Percentiles rank a stretch among this genome's conserved stretches.
phyloP scores from a whole-genome alignment of 1,284 basidiomycete species.

The Ceratorhiza oryzae-sativae region DNA sequence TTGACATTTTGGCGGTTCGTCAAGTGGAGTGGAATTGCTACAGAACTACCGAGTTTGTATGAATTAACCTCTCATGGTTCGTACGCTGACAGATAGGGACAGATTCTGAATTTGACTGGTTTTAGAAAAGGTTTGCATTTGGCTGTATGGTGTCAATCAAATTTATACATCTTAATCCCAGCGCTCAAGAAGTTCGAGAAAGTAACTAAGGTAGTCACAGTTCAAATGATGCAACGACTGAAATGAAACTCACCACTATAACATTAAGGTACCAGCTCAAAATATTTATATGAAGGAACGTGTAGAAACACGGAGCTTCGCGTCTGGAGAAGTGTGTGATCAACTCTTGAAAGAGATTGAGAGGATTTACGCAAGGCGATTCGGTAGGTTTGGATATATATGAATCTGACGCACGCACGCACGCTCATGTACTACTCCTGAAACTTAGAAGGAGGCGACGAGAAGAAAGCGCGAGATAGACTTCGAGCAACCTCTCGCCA shows the following conservation, averaged over 20 bases:
- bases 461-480: slow-evolving; percentile 75
- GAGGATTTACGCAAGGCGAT: slow-evolving; percentile 71
- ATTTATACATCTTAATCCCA: not conserved
- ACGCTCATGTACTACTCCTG: slow-evolving; percentile 42
- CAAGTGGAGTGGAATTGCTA: slow-evolving; percentile 75
- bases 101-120: slow-evolving; percentile 89
- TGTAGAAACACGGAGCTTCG: slow-evolving; percentile 69
- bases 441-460: slow-evolving; percentile 76
- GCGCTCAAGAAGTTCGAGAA: slow-evolving; percentile 95
- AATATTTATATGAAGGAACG: slow-evolving; percentile 46
- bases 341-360: slow-evolving; percentile 78
- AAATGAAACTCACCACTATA: slow-evolving; percentile 13
- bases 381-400: slow-evolving; percentile 61
- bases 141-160: not conserved
- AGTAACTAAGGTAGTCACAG: slow-evolving; percentile 63
- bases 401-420: not conserved
- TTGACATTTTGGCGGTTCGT: slow-evolving; percentile 31
- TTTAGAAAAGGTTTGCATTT: slow-evolving; percentile 69
- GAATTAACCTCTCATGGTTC: not conserved
- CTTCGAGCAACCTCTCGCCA: slow-evolving; percentile 65
- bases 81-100: slow-evolving; percentile 28
- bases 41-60: slow-evolving; percentile 82
- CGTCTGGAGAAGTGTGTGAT: slow-evolving; percentile 67
- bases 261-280: slow-evolving; percentile 49
- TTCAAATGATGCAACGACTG: not conserved